These are phyloP conservation scores for Scleroderma citrinum DNA, from an alignment of 768 basidiomycete genomes.

Conservation along the genomic window DNA sequence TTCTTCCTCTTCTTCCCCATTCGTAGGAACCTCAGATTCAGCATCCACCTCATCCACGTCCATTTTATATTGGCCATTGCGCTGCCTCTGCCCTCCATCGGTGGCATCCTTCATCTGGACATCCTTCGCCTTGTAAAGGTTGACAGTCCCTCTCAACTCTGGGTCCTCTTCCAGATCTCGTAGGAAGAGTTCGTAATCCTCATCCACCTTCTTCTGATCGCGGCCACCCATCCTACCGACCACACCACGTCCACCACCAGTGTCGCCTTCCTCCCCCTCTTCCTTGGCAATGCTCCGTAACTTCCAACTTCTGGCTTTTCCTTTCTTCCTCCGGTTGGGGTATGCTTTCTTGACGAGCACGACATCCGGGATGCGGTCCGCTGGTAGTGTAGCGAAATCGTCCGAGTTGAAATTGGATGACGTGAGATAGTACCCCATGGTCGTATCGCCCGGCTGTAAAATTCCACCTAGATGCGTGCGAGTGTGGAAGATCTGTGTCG, in stretches of 20 bases:
- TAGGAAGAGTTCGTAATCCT: constrained; percentile 95
- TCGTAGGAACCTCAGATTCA: constrained; percentile 18
- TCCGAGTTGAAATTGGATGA: constrained; percentile 92
- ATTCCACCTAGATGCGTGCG: constrained; percentile 93
- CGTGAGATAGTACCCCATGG: constrained; percentile 83
- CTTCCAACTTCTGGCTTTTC: constrained; percentile 77
- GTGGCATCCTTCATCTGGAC: constrained; percentile 44
- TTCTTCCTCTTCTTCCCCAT: constrained; percentile 47
- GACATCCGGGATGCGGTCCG: constrained; percentile 77
- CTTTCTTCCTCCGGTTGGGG: constrained; percentile 90
- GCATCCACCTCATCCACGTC: constrained; percentile 53
- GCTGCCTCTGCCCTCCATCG: constrained; percentile 13
- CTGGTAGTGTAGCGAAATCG: constrained; percentile 63
- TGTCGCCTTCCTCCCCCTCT: constrained; percentile 81
- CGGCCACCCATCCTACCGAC: constrained; percentile 86
- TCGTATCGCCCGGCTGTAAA: constrained; percentile 93
- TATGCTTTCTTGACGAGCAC: constrained; percentile 94
- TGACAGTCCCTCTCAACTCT: constrained; percentile 81
- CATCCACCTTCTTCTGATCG: constrained; percentile 88
- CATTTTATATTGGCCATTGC: constrained; percentile 40
- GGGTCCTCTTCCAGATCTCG: constrained; percentile 92
- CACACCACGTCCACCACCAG: constrained; percentile 72
- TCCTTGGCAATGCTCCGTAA: constrained; percentile 91
- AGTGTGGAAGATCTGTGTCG: constrained; percentile 87
- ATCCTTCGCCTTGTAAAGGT: constrained; percentile 72